These are phyloP conservation scores for Cucurbita ficifolia DNA, from an alignment of 306 rosid genomes.

Conservation along the genomic window DNA sequence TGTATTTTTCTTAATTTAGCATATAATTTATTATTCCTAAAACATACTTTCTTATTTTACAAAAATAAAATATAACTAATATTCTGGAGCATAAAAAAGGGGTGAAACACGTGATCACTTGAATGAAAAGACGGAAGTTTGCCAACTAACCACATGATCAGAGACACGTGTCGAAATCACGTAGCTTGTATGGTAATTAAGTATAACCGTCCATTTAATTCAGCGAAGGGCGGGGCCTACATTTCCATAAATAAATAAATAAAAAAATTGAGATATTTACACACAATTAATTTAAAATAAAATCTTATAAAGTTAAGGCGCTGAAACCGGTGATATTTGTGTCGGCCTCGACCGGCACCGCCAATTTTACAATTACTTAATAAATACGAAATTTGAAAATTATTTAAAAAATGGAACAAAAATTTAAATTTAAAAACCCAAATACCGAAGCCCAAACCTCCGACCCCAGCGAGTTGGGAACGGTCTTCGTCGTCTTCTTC, in stretches of 20 bases:
- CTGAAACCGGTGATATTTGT: neutral
- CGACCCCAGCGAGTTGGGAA: neutral
- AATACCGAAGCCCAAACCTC: neutral
- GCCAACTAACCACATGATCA: neutral
- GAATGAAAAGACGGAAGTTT: neutral
- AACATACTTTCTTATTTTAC: too few species aligned
- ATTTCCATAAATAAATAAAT: neutral
- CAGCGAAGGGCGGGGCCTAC: neutral
- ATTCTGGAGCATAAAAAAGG: neutral
- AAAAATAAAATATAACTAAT: neutral
- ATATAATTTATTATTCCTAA: too few species aligned
- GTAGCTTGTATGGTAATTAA: neutral
- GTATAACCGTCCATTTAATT: neutral
- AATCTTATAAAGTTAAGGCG: neutral
- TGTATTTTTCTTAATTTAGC: too few species aligned
- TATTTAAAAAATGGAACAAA: neutral
- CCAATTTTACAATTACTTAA: neutral
- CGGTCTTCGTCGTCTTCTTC: neutral
- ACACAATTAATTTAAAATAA: neutral
- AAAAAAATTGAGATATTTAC: neutral
- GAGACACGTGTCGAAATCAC: neutral
- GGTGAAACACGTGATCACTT: neutral
- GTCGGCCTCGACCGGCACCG: neutral
- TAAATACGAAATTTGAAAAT: neutral
- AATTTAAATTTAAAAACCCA: neutral